Conservation (phyloP, 768 basidiomycete species). For the Asterophora lycoperdoides region DNA sequence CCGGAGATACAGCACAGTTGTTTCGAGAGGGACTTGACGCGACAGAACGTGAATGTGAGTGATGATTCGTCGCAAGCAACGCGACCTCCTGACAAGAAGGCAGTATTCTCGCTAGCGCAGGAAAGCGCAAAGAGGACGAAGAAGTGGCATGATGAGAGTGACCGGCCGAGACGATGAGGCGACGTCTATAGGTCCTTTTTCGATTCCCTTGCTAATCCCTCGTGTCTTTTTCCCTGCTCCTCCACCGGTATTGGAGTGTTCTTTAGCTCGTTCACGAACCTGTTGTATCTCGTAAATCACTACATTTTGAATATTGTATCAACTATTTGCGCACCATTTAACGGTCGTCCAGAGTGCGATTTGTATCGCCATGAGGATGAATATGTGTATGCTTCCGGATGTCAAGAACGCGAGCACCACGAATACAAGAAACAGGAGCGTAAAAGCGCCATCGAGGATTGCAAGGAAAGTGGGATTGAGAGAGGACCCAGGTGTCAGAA, state of each 20-base stretch:
- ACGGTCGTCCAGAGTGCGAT: constrained; percentile 71
- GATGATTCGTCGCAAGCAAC: background rate
- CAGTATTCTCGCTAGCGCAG: constrained; percentile 85
- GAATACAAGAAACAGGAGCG: constrained; percentile 54
- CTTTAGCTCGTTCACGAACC: constrained; percentile 66
- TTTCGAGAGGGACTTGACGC: constrained; percentile 91
- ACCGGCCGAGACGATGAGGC: constrained; percentile 45
- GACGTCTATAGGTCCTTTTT: constrained; percentile 31
- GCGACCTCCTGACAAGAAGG: constrained; percentile 1
- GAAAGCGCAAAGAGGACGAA: constrained; percentile 76
- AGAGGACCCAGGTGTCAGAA: constrained; percentile 74
- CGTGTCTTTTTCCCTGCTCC: constrained; percentile 13
- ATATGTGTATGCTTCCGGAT: constrained; percentile 61
- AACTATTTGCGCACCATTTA: constrained; percentile 57
- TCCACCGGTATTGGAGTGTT: constrained; percentile 23
- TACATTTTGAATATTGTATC: background rate
- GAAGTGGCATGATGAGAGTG: constrained; percentile 78
- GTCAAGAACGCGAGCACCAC: constrained; percentile 56
- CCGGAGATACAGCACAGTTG: constrained; percentile 58
- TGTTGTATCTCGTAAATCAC: constrained; percentile 27
- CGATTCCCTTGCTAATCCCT: constrained; percentile 15
- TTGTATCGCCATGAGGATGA: constrained; percentile 62
- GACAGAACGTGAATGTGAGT: constrained; percentile 88
- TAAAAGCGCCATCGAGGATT: constrained; percentile 59
- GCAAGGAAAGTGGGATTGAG: constrained; percentile 66